Percentiles rank a stretch among this genome's conserved stretches.
Evolutionary conservation across 148 eudicot species (phyloP).

Genomic region (Dianthus caryophyllus): DNA sequence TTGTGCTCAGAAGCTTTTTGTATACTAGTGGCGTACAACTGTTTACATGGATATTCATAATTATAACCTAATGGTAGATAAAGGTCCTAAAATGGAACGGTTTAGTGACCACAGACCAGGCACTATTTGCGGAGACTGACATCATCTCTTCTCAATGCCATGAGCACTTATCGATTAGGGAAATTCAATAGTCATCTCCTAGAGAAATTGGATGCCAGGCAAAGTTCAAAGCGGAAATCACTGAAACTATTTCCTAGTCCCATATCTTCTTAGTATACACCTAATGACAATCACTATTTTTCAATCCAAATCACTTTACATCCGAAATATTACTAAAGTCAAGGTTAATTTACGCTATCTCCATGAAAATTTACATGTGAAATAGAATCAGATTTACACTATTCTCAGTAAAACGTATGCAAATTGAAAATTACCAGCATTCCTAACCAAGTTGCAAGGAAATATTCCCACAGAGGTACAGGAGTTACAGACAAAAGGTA

Average conservation of each 20-base stretch:
- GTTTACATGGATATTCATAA: not conserved
- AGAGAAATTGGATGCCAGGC: not conserved
- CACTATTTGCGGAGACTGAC: too few relatives aligned
- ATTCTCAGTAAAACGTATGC: not conserved
- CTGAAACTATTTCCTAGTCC: not conserved
- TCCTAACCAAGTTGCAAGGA: slow-evolving; percentile 93
- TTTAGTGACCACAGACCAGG: too few relatives aligned
- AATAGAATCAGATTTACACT: not conserved
- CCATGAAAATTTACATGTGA: not conserved
- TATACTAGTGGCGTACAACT: not conserved
- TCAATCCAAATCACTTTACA: not conserved
- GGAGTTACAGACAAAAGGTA: slow-evolving; percentile 94
- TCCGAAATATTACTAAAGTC: not conserved
- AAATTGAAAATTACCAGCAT: slow-evolving; percentile 67
- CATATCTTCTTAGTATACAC: not conserved
- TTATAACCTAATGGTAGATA: not conserved
- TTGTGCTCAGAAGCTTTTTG: not conserved
- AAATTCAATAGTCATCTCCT: not conserved
- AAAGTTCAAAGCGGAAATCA: not conserved
- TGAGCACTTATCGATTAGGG: not conserved
- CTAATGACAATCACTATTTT: not conserved
- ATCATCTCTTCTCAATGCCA: not conserved
- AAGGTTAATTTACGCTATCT: too few relatives aligned
- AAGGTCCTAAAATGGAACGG: too few relatives aligned
- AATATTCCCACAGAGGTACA: slow-evolving; percentile 68